A percentile compares a stretch with the other conserved stretches of the same genome.
These are phyloP conservation scores for Trichosanthes truncata DNA, from an alignment of 306 rosid species.

Conservation along the genomic window DNA sequence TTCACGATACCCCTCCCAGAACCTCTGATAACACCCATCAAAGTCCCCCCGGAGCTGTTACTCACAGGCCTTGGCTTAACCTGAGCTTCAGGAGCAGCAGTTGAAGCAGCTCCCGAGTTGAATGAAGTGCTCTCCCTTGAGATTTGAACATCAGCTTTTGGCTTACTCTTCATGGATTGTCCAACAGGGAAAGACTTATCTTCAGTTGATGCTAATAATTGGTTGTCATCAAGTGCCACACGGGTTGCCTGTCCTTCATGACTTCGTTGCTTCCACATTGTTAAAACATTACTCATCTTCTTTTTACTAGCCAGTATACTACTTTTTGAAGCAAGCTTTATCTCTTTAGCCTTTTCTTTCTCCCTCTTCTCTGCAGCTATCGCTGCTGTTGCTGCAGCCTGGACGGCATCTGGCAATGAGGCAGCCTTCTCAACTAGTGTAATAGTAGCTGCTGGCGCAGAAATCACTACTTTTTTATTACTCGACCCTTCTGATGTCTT, in stretches of 20 bases:
- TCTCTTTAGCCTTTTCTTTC: slow-evolving; percentile 80
- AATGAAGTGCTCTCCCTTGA: slow-evolving; percentile 39
- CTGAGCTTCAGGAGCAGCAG: slow-evolving; percentile 39
- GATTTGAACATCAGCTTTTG: slow-evolving; percentile 33
- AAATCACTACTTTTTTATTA: slow-evolving; percentile 67
- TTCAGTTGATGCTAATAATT: slow-evolving; percentile 38
- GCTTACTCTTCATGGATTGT: slow-evolving; percentile 50
- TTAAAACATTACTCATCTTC: slow-evolving; percentile 88
- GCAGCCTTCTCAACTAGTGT: slow-evolving; percentile 56
- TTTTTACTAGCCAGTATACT: slow-evolving; percentile 92
- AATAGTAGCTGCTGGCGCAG: slow-evolving; percentile 84
- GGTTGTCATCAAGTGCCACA: slow-evolving; percentile 74
- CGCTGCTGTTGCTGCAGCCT: slow-evolving; percentile 91
- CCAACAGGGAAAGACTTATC: slow-evolving; percentile 47
- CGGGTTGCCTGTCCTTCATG: slow-evolving; percentile 88
- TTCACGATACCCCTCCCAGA: slow-evolving; percentile 71
- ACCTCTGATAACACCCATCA: slow-evolving; percentile 96
- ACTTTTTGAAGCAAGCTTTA: slow-evolving; percentile 88
- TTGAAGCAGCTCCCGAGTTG: slow-evolving; percentile 29
- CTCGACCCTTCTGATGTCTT: slow-evolving; percentile 54
- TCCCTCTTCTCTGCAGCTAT: slow-evolving; percentile 95
- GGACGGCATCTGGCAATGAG: slow-evolving; percentile 86
- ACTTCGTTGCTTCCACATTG: slow-evolving; percentile 98
- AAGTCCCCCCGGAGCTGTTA: slow-evolving; percentile 76
- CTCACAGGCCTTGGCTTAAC: slow-evolving; percentile 71